Base-by-base conservation (phyloP, 345 rosid species). In the Sonneratia caseolaris region DNA sequence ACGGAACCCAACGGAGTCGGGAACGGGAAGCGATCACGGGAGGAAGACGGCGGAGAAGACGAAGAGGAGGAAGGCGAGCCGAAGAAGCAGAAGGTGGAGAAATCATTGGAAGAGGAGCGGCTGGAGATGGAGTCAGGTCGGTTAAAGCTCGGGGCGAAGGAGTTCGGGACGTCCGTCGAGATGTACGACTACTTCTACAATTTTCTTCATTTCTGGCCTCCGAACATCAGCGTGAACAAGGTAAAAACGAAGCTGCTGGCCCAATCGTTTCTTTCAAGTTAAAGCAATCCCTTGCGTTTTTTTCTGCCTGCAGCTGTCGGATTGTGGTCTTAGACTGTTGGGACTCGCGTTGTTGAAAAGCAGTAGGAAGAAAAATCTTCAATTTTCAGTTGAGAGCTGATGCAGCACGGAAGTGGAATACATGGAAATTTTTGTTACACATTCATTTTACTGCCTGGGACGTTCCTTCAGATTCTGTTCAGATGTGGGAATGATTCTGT, bases 121-220 rank as follows among this genome's bases (percentile, higher is more conserved):
- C 45, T n/a, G 55, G 77, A 27, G 48, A 72, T 70, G 64, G 83
- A 61, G 35, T 40, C 84, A 21, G 85, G n/a, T 76, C 80, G 72
- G 55, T 85, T 83, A 12, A 82, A 68, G 24, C 68, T 93, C 74
- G 97, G 97, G 27, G 88, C 94, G 1, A 93, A 93, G 85, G 87
- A 80, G 80, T 89, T 93, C 51, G 87, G 81, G 42, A 82, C 97
- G 1, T 79, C 94, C 1, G 85, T 85, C 45, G 87, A 87, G 84
- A 88, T 93, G 94, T 87, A 87, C 70, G 88, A 91, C 79, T 89
- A 91, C 79, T 86, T 89, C 61, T 80, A 59, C 76, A 83, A 76
- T 69, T 79, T 93, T 35, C 83, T 93, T 66, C 96, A 87, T 32
- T 67, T 53, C 49, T 93, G 98, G 98, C 90, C 91, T 1, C 76